Base-by-base conservation (phyloP, 768 basidiomycete genomes). In the Leccinum disarticulatum region DNA sequence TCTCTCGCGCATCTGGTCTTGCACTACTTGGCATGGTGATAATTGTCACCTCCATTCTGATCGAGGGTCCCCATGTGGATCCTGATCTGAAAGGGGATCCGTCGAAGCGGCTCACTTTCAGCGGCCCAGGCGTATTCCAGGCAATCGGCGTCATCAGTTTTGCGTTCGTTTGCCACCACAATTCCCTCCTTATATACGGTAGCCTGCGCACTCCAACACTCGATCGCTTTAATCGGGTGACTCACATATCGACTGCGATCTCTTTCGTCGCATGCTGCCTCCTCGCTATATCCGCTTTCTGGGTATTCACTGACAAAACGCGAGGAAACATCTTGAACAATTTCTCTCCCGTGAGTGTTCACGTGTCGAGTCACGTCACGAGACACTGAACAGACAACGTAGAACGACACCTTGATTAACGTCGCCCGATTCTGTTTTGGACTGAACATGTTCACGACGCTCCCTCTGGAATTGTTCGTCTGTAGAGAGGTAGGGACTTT, bases 291-390 rank as follows among this genome's bases (percentile, higher is more conserved):
- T 87, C 93, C 31, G 95, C 88, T 4, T 98, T 88, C 70, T 71
- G 90, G 46, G 88, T 91, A 14, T 95, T 96, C 75, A 98, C 95
- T 10, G 83, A 96, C 73, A 92, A 87, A 75, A 93, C 89, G 1
- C 84, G 87, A 73, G 96, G 96, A n/a, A 99, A 99, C 68, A 92
- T 98, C 55, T 77, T 99, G 64, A 98, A 98, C 74, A 98, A 98
- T 73, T 98, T 98, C 66, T 81, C 90, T 14, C 74, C 80, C 50
- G 93, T 91, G 65, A 62, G 79, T 62, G 25, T 56, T 33, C 9
- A 15, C 60, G 17, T 52, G 0, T 14, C 8, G 4, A 22, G 17
- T n/a, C 33, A 35, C 50, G 3, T 61, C 54, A 30, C 28, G 38
- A 50, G 52, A 51, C 3, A n/a, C 62, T 63, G 54, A 57, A 22